A percentile compares a stretch with the other conserved stretches of the same genome.
phyloP scores from a whole-genome alignment of 2,329 filamentous ascomycete species.

The Nemania sp. region DNA sequence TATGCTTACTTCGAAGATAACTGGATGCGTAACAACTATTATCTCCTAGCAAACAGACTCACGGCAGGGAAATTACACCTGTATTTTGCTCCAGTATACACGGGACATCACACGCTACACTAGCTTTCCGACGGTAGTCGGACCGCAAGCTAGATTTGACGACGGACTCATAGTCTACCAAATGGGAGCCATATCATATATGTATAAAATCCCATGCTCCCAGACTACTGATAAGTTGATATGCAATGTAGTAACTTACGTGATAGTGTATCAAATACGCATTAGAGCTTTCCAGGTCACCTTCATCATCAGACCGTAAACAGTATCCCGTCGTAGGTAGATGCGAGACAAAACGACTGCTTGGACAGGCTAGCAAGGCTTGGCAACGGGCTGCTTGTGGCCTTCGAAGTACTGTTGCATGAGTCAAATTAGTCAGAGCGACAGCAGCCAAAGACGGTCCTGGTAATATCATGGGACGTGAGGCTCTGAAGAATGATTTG shows the following conservation, averaged over 20 bases:
- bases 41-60: neutral
- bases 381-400: no score
- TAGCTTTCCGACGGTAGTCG: conserved; percentile 9
- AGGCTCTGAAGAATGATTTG: conserved; percentile 17
- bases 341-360: neutral
- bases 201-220: conserved; percentile 2
- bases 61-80: neutral
- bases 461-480: neutral
- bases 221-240: conserved; percentile 14
- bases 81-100: no score
- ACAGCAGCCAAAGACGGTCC: neutral
- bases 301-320: no score
- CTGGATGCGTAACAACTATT: neutral
- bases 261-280: no score
- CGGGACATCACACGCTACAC: no score
- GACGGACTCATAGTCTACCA: no score
- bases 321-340: no score
- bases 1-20: no score
- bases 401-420: no score
- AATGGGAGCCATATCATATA: no score
- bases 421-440: neutral
- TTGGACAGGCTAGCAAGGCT: neutral
- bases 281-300: no score
- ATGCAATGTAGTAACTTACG: neutral
- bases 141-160: conserved; percentile 17